phyloP scores from a whole-genome alignment of 768 basidiomycete species.

The Podaxis sp. region DNA sequence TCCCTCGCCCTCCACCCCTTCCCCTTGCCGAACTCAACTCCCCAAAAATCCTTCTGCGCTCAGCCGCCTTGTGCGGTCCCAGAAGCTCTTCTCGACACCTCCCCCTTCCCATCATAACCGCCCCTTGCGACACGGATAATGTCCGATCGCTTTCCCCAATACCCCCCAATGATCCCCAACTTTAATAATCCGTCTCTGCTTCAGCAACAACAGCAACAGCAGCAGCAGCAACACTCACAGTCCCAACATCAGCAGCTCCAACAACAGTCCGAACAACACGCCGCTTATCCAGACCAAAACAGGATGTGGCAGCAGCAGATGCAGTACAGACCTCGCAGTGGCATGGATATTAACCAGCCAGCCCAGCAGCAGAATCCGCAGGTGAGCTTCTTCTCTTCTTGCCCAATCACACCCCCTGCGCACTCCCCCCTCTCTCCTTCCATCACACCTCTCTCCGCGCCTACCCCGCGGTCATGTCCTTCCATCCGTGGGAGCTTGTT shows the following conservation, averaged over 20 bases:
- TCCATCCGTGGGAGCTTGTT: constrained; percentile 8
- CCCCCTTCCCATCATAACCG: constrained; percentile 17
- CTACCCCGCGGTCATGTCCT: constrained; percentile 2
- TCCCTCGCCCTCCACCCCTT: constrained; percentile 19
- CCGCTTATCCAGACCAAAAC: constrained; percentile 45
- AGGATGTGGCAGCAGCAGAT: constrained; percentile 60
- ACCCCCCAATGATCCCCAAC: constrained; percentile 52
- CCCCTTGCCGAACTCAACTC: constrained; percentile 17
- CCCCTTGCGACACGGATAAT: constrained; percentile 34
- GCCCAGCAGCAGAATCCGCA: constrained; percentile 36
- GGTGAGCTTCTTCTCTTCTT: constrained; percentile 32
- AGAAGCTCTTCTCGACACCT: constrained; percentile 23
- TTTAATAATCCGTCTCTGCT: constrained; percentile 33
- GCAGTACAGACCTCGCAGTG: constrained; percentile 39
- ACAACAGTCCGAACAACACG: constrained; percentile 33
- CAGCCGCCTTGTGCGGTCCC: constrained; percentile 20
- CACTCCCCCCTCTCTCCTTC: constrained; percentile 3
- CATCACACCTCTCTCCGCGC: constrained; percentile 5
- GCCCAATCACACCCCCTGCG: constrained; percentile 6
- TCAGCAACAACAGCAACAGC: constrained; percentile 42
- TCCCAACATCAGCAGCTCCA: constrained; percentile 32
- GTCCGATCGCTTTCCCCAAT: constrained; percentile 59
- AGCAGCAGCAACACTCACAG: constrained; percentile 38
- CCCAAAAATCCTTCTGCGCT: constrained; percentile 15
- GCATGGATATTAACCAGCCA: constrained; percentile 33